Base-by-base conservation (phyloP, 495 filamentous ascomycete species). In the Extremus antarcticus region DNA sequence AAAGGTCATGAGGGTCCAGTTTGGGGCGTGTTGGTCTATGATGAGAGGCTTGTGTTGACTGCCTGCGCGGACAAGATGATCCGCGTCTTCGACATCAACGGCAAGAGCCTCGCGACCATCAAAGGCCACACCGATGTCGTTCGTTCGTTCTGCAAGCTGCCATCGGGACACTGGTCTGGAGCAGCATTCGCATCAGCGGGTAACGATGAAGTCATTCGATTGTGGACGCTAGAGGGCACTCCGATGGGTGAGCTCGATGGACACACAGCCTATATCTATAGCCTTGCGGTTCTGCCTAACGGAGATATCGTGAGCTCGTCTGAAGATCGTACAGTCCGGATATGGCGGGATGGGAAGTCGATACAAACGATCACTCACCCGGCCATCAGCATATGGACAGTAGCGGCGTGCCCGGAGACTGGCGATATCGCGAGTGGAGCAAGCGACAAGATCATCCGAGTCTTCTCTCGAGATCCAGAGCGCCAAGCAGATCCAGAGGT, bases 281-380 rank as follows among this genome's bases (percentile, higher is more conserved):
- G 87, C 20, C 73, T 99, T 13, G 80, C 83, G 23, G 70, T 75
- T 21, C 70, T 90, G 15, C 87, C 92, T 1, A 83, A 83, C 0
- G 91, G 90, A 4, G 90, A 95, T 61, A 71, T 99, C 17, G 86
- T 91, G 43, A 96, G 90, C 67, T 82, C 88, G 1, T 87, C 88
- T 10, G 94, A 99, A 68, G 94, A 99, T 70, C 82, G 94, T 46
- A 95, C 94, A 9, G 79, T 91, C 17, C 76, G 88, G 48, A 75
- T 99, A 63, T 99, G 94, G 94, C 81, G 79, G 57, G 83, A 82
- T 38, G 79, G 69, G 17, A 74, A 90, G 47, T 96, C 90, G 64
- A 71, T 95, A 51, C 94, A 99, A 70, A 95, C 89, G 11, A 97
- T 99, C 55, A 95, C 90, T 3, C 94, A 95, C 66, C 94, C 94